These are phyloP conservation scores for Entophlyctis luteolus DNA, from an alignment of 192 early-diverging fungal species.

Conservation along the genomic window DNA sequence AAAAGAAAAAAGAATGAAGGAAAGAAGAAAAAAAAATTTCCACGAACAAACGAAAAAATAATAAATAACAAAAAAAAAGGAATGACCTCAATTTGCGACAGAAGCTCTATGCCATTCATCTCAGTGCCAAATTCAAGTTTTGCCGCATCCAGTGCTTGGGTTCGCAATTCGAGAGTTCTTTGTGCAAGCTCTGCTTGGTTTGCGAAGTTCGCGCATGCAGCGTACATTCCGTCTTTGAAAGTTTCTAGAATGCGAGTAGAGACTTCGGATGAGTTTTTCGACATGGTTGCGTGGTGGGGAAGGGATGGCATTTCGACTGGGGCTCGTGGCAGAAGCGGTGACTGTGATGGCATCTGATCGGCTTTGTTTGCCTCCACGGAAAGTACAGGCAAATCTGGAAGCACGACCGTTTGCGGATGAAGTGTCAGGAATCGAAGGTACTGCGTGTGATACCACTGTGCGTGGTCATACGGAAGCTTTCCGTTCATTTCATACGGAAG, in stretches of 20 bases:
- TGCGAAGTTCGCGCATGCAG: not conserved
- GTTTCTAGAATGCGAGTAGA: not conserved
- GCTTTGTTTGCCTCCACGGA: not conserved
- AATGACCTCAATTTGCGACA: not conserved
- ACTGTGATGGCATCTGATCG: not conserved
- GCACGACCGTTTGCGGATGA: not conserved
- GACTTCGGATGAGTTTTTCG: not conserved
- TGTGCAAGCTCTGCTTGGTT: not conserved
- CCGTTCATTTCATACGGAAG: constrained; percentile 5
- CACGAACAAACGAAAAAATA: too few species aligned
- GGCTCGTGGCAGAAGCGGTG: not conserved
- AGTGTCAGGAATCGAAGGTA: not conserved
- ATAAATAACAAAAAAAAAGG: not conserved
- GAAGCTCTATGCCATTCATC: not conserved
- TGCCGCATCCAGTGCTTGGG: not conserved
- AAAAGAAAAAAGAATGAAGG: too few species aligned
- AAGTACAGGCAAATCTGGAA: not conserved
- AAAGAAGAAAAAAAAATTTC: too few species aligned
- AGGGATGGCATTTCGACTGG: not conserved
- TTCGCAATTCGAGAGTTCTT: not conserved
- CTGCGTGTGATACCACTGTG: not conserved
- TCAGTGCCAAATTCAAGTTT: not conserved
- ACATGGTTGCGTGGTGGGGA: not conserved
- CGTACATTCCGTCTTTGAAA: not conserved
- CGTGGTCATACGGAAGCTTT: not conserved